Evolutionary conservation across 2,329 filamentous ascomycete species (phyloP).

Genomic region (Venturia aucupariae): DNA sequence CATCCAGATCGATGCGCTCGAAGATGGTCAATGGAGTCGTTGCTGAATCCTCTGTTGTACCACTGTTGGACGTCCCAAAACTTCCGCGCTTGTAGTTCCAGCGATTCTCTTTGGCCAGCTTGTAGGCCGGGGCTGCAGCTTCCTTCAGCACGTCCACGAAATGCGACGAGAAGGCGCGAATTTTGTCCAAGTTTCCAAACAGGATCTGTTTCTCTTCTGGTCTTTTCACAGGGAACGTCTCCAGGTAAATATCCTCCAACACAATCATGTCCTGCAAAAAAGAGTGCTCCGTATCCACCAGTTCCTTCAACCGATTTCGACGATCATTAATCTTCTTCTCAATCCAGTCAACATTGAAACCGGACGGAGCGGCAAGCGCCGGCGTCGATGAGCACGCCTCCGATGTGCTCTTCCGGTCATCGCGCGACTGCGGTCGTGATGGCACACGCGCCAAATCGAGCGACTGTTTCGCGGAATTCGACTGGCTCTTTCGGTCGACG

Average conservation of each 20-base stretch:
- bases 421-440: neutral
- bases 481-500: neutral
- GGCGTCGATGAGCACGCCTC: neutral
- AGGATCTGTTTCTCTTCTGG: conserved; percentile 75
- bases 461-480: neutral
- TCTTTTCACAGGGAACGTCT: conserved; percentile 66
- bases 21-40: conserved; percentile 32
- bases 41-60: conserved; percentile 22
- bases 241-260: conserved; percentile 94
- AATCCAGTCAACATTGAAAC: neutral
- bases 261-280: conserved; percentile 96
- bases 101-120: conserved; percentile 48
- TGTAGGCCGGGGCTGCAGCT: conserved; percentile 70
- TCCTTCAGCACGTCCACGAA: conserved; percentile 76
- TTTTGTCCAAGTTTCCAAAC: conserved; percentile 86
- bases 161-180: conserved; percentile 73
- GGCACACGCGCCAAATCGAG: neutral
- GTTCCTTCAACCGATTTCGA: conserved; percentile 77
- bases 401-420: conserved; percentile 1
- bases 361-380: neutral
- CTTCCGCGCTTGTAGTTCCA: conserved; percentile 45
- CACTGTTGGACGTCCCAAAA: conserved; percentile 35
- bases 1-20: conserved; percentile 33
- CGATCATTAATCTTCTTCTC: conserved; percentile 59
- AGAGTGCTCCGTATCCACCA: conserved; percentile 84